Evolutionary conservation across 2,329 filamentous ascomycete species (phyloP).

Genomic region (Sclerotinia trifoliorum): DNA sequence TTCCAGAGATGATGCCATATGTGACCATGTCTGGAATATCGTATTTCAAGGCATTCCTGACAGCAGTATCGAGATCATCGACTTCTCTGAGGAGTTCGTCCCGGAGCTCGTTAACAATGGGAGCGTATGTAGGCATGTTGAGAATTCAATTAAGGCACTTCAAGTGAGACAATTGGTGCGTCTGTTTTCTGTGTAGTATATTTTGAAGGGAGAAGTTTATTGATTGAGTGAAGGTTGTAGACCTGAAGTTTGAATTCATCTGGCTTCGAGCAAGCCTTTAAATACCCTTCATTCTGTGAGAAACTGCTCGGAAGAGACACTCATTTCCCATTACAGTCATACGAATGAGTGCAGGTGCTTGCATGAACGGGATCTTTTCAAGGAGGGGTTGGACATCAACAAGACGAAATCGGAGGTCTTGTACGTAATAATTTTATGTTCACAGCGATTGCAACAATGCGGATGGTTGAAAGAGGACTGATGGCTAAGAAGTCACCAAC

Average conservation of each 20-base stretch:
- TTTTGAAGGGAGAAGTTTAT: background rate
- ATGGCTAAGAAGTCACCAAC: background rate
- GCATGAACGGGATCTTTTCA: no score
- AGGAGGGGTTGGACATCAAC: background rate
- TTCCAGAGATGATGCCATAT: slow-evolving; percentile 7
- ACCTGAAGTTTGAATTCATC: background rate
- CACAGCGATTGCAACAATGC: background rate
- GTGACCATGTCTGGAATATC: slow-evolving; percentile 15
- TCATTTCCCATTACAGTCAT: background rate
- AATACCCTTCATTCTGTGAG: background rate
- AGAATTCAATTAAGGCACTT: background rate
- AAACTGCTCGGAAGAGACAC: background rate
- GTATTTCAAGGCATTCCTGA: slow-evolving; percentile 9
- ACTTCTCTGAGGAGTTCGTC: slow-evolving; percentile 19
- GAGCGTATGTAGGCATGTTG: slow-evolving; percentile 10
- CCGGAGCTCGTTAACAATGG: slow-evolving; percentile 7
- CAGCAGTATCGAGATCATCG: slow-evolving; percentile 18
- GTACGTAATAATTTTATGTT: background rate
- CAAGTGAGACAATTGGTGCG: no score
- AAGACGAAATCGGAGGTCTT: no score
- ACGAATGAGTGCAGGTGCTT: background rate
- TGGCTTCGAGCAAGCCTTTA: background rate
- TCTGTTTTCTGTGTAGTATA: background rate
- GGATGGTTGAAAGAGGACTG: background rate
- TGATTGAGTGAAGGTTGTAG: background rate